Evolutionary conservation across 352 stramenopile species (phyloP), one percentile per base, ranked within the genome.

Genomic region (Phytophthora macrochlamydospora): DNA sequence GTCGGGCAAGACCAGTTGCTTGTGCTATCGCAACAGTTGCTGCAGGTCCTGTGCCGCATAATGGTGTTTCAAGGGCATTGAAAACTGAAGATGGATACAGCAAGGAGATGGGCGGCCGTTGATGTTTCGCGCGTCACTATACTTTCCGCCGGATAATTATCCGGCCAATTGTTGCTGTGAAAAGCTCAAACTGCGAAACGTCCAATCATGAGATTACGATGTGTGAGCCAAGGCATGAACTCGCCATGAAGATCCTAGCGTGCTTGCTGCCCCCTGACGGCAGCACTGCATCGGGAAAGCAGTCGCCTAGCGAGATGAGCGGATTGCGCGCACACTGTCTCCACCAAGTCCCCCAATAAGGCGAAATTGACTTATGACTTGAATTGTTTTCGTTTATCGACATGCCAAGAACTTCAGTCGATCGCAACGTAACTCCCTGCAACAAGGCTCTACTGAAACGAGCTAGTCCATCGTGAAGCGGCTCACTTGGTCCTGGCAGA

Each of bases 381-480:
- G 18, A 24, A 24, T 24, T 24, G 18, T 24, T 24, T 24, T 24
- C 18, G 18, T 24, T 24, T 24, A 24, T 24, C 18, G 18, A 24
- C 18, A 24, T 24, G 18, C 18, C 18, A 24, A 24, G 18, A 24
- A 24, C 18, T 24, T 24, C 18, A 24, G 18, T 24, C 18, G 18
- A 24, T 24, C 18, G 18, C 18, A 24, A 24, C 18, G 18, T 24
- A 24, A 24, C 18, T 24, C 18, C 18, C 18, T 24, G 18, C 18
- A 24, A 24, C 18, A 24, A 24, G 18, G 18, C 18, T 24, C 18
- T 24, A 40, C 35, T 40, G 35, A 40, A 40, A 40, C 35, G 35
- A 40, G 6, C 55, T 63, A 75, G 29, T 91, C 81, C 81, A 91
- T 92, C 18, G 49, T 59, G 53, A 92, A 93, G 31, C 78, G 77